Evolutionary conservation across 305 asterid genomes (phyloP).

Genomic region (Ruellia speciosa): DNA sequence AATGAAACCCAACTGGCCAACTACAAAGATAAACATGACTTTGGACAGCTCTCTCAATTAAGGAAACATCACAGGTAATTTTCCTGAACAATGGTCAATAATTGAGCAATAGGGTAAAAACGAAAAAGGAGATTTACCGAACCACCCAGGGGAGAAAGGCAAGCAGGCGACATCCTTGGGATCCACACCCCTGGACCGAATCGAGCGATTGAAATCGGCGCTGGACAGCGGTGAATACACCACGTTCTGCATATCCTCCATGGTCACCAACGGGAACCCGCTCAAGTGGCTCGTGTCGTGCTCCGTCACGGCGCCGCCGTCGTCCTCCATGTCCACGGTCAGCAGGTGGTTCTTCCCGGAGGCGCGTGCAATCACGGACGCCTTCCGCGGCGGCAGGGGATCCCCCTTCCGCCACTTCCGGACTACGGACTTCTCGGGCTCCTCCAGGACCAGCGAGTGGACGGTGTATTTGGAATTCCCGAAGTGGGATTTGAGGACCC

Average conservation of each 20-base stretch:
- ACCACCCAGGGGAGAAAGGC: slow-evolving; percentile 74
- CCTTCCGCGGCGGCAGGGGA: slow-evolving; percentile 41
- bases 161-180: slow-evolving; percentile 37
- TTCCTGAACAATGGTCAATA: no score
- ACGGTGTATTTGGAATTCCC: slow-evolving; percentile 29
- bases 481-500: slow-evolving; percentile 27
- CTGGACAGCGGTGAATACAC: slow-evolving; percentile 32
- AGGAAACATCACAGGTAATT: no score
- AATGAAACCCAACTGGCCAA: no score
- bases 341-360: slow-evolving; percentile 42
- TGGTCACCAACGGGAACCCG: slow-evolving; percentile 47
- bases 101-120: no score
- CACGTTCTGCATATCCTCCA: slow-evolving; percentile 39
- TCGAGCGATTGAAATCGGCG: slow-evolving; percentile 43
- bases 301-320: slow-evolving; percentile 33
- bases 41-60: no score
- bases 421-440: slow-evolving; percentile 52
- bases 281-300: slow-evolving; percentile 36
- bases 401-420: slow-evolving; percentile 40
- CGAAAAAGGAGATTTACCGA: slow-evolving; percentile 28
- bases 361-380: slow-evolving; percentile 45
- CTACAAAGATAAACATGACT: no score
- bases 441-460: slow-evolving; percentile 53
- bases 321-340: slow-evolving; percentile 46
- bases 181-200: slow-evolving; percentile 45